Evolutionary conservation across 805 yeast species (phyloP).

Genomic region (Wickerhamomyces rabaulensis): DNA sequence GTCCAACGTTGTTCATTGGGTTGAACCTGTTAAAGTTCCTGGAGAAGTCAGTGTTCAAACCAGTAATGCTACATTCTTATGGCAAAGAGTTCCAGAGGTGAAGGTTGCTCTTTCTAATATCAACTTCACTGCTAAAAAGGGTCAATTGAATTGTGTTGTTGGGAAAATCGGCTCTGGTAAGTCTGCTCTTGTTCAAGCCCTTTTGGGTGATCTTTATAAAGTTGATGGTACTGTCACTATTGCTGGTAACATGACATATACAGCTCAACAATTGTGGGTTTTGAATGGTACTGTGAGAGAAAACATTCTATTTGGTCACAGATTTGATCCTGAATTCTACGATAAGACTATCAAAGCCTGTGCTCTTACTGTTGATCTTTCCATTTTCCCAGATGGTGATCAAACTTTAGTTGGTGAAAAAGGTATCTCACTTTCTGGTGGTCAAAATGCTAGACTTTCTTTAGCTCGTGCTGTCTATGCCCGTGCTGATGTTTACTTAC

Average conservation of each 20-base stretch:
- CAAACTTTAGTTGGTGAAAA: slow-evolving; percentile 76
- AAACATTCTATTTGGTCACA: slow-evolving; percentile 63
- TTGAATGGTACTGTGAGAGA: slow-evolving; percentile 72
- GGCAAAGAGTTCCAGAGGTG: too few relatives aligned
- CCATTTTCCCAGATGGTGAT: slow-evolving; percentile 67
- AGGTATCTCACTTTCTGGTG: slow-evolving; percentile 78
- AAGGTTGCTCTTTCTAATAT: too few relatives aligned
- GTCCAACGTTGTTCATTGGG: too few relatives aligned
- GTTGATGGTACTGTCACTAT: slow-evolving; percentile 38
- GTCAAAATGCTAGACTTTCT: slow-evolving; percentile 59
- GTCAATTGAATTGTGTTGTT: slow-evolving; percentile 68
- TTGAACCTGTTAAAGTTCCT: too few relatives aligned
- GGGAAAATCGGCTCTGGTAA: slow-evolving; percentile 83
- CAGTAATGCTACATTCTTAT: too few relatives aligned
- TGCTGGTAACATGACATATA: slow-evolving; percentile 42
- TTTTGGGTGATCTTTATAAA: slow-evolving; percentile 67
- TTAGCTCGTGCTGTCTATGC: slow-evolving; percentile 68
- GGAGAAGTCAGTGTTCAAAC: too few relatives aligned
- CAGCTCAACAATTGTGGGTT: slow-evolving; percentile 76
- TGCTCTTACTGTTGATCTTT: slow-evolving; percentile 56
- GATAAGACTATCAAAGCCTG: slow-evolving; percentile 54
- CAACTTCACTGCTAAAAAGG: slow-evolving; percentile 47
- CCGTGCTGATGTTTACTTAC: slow-evolving; percentile 48
- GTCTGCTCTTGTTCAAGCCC: slow-evolving; percentile 60
- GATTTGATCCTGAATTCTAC: slow-evolving; percentile 46